These are phyloP conservation scores for Cichorium intybus DNA, from an alignment of 140 eudicot species.

Conservation along the genomic window DNA sequence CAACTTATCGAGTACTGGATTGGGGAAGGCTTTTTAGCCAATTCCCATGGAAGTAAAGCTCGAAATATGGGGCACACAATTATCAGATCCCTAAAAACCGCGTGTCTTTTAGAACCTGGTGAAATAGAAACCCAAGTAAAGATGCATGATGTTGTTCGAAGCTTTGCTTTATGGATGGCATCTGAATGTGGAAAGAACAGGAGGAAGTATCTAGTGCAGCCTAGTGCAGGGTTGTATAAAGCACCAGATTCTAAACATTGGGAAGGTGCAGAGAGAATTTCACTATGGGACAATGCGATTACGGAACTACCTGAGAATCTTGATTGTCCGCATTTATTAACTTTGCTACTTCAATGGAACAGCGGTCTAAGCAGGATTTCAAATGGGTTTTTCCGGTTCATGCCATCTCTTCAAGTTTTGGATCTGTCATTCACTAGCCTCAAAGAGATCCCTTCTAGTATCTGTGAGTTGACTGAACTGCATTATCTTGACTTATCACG, in stretches of 20 bases:
- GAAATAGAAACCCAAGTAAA: slow-evolving; percentile 34
- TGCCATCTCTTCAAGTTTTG: slow-evolving; percentile 39
- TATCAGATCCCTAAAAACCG: slow-evolving; percentile 30
- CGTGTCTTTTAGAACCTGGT: slow-evolving; percentile 40
- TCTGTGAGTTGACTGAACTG: slow-evolving; percentile 27
- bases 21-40: slow-evolving; percentile 39
- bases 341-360: slow-evolving; percentile 49
- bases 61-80: slow-evolving; percentile 37
- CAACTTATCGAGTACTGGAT: slow-evolving; percentile 39
- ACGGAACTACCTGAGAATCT: slow-evolving; percentile 21
- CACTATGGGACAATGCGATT: slow-evolving; percentile 38
- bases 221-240: slow-evolving; percentile 28
- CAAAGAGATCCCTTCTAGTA: slow-evolving; percentile 32
- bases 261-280: slow-evolving; percentile 39
- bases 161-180: slow-evolving; percentile 39
- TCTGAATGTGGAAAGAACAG: slow-evolving; percentile 22
- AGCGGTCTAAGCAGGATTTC: slow-evolving; percentile 27
- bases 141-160: slow-evolving; percentile 49
- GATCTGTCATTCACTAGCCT: slow-evolving; percentile 44
- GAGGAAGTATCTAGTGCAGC: slow-evolving; percentile 29
- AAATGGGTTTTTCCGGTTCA: slow-evolving; percentile 28
- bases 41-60: slow-evolving; percentile 15
- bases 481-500: slow-evolving; percentile 39
- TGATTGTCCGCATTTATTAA: slow-evolving; percentile 33
- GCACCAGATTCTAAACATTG: slow-evolving; percentile 33